Evolutionary conservation across 1,284 basidiomycete genomes (phyloP).

Genomic region (Tremellales sp.): DNA sequence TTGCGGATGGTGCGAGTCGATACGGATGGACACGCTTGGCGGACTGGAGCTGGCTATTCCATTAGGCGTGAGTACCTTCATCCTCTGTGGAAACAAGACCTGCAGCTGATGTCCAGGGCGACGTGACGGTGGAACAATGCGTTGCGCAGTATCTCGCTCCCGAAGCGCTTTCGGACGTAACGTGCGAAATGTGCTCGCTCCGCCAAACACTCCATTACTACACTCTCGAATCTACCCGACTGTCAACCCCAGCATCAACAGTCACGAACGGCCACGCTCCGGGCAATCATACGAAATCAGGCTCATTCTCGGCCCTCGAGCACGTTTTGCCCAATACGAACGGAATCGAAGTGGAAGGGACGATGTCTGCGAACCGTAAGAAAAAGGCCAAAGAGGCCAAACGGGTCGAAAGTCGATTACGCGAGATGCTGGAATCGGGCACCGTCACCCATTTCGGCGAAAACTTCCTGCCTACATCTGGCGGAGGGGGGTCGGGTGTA

Average conservation of each 20-base stretch:
- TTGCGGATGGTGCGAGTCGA: constrained; percentile 42
- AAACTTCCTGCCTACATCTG: constrained; percentile 10
- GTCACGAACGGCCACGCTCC: constrained; percentile 4
- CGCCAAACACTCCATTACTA: constrained; percentile 42
- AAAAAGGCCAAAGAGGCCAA: constrained; percentile 65
- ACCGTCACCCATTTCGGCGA: constrained; percentile 21
- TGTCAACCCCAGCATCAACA: constrained; percentile 16
- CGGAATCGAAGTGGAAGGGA: constrained; percentile 12
- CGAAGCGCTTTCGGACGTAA: constrained; percentile 50
- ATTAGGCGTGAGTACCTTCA: constrained; percentile 27
- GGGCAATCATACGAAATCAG: constrained; percentile 5
- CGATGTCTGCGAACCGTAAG: constrained; percentile 57
- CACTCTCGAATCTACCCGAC: constrained; percentile 35
- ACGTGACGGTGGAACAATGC: constrained; percentile 47
- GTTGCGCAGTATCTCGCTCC: constrained; percentile 49
- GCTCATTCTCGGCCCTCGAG: constrained; percentile 22
- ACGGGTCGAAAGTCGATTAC: constrained; percentile 59
- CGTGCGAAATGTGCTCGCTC: constrained; percentile 51
- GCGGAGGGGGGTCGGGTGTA: constrained; percentile 10
- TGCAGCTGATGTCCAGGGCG: constrained; percentile 38
- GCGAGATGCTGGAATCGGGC: constrained; percentile 59
- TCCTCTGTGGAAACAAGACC: neutral
- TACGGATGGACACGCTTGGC: constrained; percentile 44
- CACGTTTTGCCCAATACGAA: neutral
- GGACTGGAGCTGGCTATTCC: constrained; percentile 47